Base-by-base conservation (phyloP, 2,329 filamentous ascomycete species). In the Diaporthe caulivora region DNA sequence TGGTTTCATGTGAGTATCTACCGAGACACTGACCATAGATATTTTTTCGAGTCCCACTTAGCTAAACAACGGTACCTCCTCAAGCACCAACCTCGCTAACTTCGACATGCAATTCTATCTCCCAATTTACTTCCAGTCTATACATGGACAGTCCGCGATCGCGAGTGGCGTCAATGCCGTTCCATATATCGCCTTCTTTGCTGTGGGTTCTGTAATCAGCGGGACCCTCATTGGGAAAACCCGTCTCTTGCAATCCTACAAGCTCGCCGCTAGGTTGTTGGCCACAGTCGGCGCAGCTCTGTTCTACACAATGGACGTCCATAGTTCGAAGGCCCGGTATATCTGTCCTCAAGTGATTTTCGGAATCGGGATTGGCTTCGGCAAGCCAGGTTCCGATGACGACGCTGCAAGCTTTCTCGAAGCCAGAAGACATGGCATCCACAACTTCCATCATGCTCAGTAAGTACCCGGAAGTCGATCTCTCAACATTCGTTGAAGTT, bases 351-450 rank as follows among this genome's bases (percentile, higher is more conserved):
- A 75, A 37, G 40, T 72, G 9, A 53, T 72, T 6, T 65, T 76
- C 37, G 74, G 73, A 17, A 58, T 75, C 42, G 70, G 74, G 10
- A 42, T 71, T 49, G 74, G 75, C 17, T 40, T 75, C 55, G 68
- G 72, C 3, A 76, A 76, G 73, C 40, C 74, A 75, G 44, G 31
- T 76, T 26, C 70, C 73, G 2, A 58, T 76, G 54, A 76, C 74
- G 6, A 70, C 74, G 29, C 37, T 76, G 9, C 72, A 76, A 44
- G 49, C 70, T 7, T 68, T 76, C 9, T 74, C 74, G 15, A 64
- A 31, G n/a, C 62, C 72, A 17, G 74, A 74, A 40, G 72, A 74
- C 37, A 47, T 75, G 34, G 62, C 57, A n/a, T 42, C 18, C 70
- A 40, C 47, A n/a, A 72, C 58, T 9, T 58, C 54, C n/a, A n/a